phyloP scores from a whole-genome alignment of 805 yeast species.

The Jamesozyma hellenica region DNA sequence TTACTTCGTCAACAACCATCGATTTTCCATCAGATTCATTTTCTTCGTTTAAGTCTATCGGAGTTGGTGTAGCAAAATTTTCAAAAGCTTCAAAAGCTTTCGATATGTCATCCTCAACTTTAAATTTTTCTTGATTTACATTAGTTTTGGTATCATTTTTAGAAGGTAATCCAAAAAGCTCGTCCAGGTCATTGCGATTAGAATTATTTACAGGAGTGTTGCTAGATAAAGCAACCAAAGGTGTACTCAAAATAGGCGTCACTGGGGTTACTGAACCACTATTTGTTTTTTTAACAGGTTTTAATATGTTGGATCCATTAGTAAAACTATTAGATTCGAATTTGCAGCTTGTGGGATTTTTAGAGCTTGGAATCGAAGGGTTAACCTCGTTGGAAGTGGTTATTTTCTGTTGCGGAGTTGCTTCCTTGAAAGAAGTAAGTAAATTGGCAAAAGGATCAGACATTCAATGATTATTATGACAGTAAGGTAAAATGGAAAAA shows the following conservation, averaged over 20 bases:
- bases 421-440: constrained; percentile 25
- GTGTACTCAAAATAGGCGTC: not conserved
- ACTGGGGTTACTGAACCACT: not conserved
- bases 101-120: constrained; percentile 12
- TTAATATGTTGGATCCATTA: not conserved
- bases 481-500: no score
- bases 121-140: not conserved
- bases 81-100: constrained; percentile 16
- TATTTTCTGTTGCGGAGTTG: not conserved
- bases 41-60: not conserved
- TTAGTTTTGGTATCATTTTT: not conserved
- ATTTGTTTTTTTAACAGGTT: not conserved
- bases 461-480: constrained; percentile 7
- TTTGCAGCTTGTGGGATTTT: not conserved
- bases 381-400: not conserved
- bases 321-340: not conserved
- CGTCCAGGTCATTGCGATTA: constrained; percentile 16
- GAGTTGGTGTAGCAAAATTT: not conserved
- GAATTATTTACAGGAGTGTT: not conserved
- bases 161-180: constrained; percentile 10
- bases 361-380: not conserved
- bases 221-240: not conserved
- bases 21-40: not conserved
- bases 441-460: constrained; percentile 39
- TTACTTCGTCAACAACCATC: constrained; percentile 23